Evolutionary conservation across 345 rosid genomes (phyloP).

Genomic region (Pistacia integerrima): DNA sequence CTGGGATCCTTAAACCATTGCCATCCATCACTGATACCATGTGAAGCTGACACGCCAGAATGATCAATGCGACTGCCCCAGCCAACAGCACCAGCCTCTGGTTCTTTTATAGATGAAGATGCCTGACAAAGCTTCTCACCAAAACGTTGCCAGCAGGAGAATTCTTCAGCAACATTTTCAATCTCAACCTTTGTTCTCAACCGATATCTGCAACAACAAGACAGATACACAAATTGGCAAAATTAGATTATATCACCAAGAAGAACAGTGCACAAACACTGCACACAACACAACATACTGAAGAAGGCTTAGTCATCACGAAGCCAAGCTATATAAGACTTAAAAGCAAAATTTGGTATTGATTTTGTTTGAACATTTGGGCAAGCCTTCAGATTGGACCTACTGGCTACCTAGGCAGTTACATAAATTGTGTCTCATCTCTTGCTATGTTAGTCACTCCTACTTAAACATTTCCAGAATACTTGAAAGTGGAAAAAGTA

Average conservation of each 20-base stretch:
- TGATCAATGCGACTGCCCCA: constrained; percentile 65
- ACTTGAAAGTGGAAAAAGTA: neutral
- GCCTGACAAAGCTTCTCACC: constrained; percentile 49
- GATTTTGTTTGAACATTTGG: neutral
- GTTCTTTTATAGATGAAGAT: constrained; percentile 46
- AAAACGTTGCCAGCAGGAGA: constrained; percentile 82
- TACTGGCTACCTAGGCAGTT: neutral
- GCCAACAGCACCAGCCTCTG: constrained; percentile 68
- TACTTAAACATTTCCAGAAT: neutral
- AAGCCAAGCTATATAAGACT: neutral
- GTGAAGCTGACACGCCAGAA: constrained; percentile 56
- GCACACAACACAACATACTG: neutral
- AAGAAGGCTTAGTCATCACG: neutral
- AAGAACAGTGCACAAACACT: neutral
- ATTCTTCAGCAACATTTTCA: constrained; percentile 66
- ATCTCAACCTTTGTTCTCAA: constrained; percentile 91
- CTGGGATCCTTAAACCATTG: constrained; percentile 93
- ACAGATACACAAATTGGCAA: constrained; percentile 14
- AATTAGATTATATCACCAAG: neutral
- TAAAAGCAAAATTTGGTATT: neutral
- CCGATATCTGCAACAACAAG: constrained; percentile 55
- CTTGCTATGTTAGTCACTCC: neutral
- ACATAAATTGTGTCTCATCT: neutral
- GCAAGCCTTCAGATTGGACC: neutral
- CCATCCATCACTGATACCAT: constrained; percentile 62